These are phyloP conservation scores for Blastocystis sp. DNA, from an alignment of 352 stramenopile genomes.

Conservation along the genomic window DNA sequence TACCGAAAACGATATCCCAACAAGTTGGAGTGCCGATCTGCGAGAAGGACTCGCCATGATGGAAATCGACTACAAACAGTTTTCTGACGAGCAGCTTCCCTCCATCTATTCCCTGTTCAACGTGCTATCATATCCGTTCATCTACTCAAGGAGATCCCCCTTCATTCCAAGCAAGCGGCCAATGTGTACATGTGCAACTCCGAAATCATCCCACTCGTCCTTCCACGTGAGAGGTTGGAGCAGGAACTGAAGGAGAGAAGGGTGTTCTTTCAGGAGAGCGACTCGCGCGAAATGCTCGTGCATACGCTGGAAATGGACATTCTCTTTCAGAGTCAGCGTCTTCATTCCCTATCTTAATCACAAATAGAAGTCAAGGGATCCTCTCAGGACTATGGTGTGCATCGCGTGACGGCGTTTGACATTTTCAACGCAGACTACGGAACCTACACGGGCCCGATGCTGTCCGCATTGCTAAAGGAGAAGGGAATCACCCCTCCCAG, in stretches of 20 bases:
- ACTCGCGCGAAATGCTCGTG: not conserved
- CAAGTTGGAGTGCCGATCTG: conserved; percentile 4
- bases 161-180: not conserved
- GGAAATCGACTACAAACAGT: not conserved
- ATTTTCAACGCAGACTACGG: not conserved
- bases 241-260: not conserved
- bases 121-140: conserved; percentile 15
- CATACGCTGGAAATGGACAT: conserved; percentile 30
- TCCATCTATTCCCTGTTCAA: too few species aligned
- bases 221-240: not conserved
- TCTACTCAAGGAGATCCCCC: too few species aligned
- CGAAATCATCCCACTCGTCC: not conserved
- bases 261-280: conserved; percentile 7
- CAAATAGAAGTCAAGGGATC: not conserved
- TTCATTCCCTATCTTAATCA: not conserved
- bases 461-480: not conserved
- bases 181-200: conserved; percentile 12
- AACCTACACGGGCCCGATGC: conserved; percentile 6
- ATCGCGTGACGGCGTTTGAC: conserved; percentile 5
- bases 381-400: conserved; percentile 4
- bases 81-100: not conserved
- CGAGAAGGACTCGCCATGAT: conserved; percentile 21
- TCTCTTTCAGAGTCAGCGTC: not conserved
- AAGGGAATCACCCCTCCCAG: conserved; percentile 27
- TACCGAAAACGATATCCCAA: conserved; percentile 8